Evolutionary conservation across 1,284 basidiomycete species (phyloP).

Genomic region (Ceratobasidium papillatum): DNA sequence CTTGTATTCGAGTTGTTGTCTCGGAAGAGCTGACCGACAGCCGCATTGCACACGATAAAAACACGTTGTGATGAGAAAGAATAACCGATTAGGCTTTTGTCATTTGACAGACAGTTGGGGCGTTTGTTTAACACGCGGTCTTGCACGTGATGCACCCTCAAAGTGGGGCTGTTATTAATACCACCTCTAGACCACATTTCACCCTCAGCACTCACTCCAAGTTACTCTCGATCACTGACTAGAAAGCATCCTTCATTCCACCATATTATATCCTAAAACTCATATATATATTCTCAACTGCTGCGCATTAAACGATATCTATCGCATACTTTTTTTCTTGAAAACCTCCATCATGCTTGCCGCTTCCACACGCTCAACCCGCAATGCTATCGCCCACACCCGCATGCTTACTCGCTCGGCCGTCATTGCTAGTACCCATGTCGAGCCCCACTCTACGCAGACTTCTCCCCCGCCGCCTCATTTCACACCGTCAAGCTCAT

Average conservation of each 20-base stretch:
- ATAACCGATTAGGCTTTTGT: conserved; percentile 17
- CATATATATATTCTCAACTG: conserved; percentile 37
- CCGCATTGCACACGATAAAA: neutral
- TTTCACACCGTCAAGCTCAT: conserved; percentile 26
- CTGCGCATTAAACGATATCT: conserved; percentile 15
- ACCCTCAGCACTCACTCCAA: conserved; percentile 4
- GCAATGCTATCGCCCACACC: conserved; percentile 25
- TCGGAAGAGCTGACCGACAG: conserved; percentile 5
- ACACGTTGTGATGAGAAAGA: conserved; percentile 27
- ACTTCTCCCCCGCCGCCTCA: conserved; percentile 37
- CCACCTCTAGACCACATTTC: conserved; percentile 1
- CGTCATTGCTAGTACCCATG: neutral
- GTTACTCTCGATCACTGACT: neutral
- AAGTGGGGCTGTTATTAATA: conserved; percentile 33
- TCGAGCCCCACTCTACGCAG: conserved; percentile 37
- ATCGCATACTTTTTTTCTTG: conserved; percentile 21
- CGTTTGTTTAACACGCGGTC: conserved; percentile 17
- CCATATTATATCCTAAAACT: conserved; percentile 19
- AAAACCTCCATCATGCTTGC: conserved; percentile 31
- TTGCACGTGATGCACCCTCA: conserved; percentile 30
- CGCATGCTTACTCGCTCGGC: conserved; percentile 28
- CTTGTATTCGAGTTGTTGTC: neutral
- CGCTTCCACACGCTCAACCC: conserved; percentile 36
- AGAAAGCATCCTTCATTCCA: conserved; percentile 2
- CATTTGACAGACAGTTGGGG: neutral